Evolutionary conservation across 495 filamentous ascomycete genomes (phyloP).

Genomic region (Glonium stellatum): DNA sequence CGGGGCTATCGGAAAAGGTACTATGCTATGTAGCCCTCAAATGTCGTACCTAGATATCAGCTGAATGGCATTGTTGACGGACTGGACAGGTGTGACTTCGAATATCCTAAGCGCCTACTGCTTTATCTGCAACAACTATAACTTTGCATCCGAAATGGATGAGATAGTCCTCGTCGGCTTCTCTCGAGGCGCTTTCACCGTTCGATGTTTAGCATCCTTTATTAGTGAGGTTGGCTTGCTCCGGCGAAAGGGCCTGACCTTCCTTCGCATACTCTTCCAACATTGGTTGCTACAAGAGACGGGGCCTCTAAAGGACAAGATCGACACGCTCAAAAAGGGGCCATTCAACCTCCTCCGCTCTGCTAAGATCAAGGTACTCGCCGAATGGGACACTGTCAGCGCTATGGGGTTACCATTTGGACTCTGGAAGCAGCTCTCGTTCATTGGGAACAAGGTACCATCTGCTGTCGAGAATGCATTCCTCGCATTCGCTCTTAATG

Average conservation of each 20-base stretch:
- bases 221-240: conserved; percentile 43
- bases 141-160: conserved; percentile 35
- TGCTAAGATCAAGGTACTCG: conserved; percentile 43
- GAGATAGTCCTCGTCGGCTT: conserved; percentile 54
- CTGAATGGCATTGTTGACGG: too few relatives aligned
- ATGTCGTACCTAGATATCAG: too few relatives aligned
- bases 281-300: conserved; percentile 15
- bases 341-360: too few relatives aligned
- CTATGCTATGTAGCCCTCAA: too few relatives aligned
- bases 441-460: not conserved
- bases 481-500: conserved; percentile 52
- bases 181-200: conserved; percentile 52
- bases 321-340: too few relatives aligned
- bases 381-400: conserved; percentile 54
- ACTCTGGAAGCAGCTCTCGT: too few relatives aligned
- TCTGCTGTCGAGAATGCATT: conserved; percentile 44
- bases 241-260: conserved; percentile 20
- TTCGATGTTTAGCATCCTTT: conserved; percentile 47
- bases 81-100: conserved; percentile 20
- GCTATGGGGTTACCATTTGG: conserved; percentile 32
- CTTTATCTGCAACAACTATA: conserved; percentile 45
- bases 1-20: too few relatives aligned
- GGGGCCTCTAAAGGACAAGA: too few relatives aligned
- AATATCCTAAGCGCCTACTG: conserved; percentile 44
- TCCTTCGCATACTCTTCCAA: conserved; percentile 24